These are phyloP conservation scores for Leucosporidium yakuticum DNA, from an alignment of 768 basidiomycete genomes.

Conservation along the genomic window DNA sequence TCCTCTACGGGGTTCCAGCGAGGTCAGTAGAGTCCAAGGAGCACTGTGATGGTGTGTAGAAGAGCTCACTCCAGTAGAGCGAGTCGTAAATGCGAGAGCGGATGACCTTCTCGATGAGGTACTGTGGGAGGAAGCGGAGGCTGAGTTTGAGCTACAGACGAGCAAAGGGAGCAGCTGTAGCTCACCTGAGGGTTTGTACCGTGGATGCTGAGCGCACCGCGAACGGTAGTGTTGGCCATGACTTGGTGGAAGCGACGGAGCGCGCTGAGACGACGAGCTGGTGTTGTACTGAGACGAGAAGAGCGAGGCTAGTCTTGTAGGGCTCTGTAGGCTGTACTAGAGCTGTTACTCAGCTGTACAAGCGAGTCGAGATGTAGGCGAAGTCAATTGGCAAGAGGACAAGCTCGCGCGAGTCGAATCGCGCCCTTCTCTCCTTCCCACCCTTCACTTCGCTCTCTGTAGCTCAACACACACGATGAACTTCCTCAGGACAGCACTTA, in stretches of 20 bases:
- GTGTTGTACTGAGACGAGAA: not conserved
- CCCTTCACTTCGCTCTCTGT: not conserved
- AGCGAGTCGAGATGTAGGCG: not conserved
- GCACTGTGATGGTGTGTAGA: not conserved
- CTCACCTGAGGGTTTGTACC: slow-evolving; percentile 91
- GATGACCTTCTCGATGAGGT: slow-evolving; percentile 89
- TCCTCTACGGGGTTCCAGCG: slow-evolving; percentile 51
- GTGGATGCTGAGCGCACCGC: slow-evolving; percentile 53
- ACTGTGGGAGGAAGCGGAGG: slow-evolving; percentile 10
- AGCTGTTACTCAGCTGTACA: not conserved
- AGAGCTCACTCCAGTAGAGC: slow-evolving; percentile 63
- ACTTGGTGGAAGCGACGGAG: not conserved
- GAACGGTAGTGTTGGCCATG: slow-evolving; percentile 6
- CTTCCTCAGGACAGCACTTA: slow-evolving; percentile 6
- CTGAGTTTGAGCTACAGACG: not conserved
- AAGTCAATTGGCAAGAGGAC: not conserved
- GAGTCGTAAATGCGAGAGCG: slow-evolving; percentile 94
- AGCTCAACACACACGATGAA: not conserved
- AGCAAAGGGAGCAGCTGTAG: slow-evolving; percentile 13
- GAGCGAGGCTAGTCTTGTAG: not conserved
- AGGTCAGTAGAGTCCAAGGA: not conserved
- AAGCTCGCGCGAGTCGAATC: not conserved
- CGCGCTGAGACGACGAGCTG: not conserved
- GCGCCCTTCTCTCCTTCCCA: not conserved
- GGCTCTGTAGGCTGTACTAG: not conserved